Evolutionary conservation across 805 yeast genomes (phyloP).

Genomic region (Candida tallmaniae): DNA sequence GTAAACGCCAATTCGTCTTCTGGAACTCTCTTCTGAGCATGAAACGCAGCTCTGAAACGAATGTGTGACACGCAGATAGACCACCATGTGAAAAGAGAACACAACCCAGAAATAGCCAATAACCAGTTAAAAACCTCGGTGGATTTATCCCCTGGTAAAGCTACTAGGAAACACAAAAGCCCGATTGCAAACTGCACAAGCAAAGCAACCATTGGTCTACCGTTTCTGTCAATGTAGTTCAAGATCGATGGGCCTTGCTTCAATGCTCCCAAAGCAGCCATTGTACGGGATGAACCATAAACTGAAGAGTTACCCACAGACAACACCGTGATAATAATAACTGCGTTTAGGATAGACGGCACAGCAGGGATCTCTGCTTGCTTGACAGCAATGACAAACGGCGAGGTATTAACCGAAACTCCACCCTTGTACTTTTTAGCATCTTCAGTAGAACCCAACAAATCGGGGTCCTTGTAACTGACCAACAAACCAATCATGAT

Average conservation of each 20-base stretch:
- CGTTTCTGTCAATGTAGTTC: constrained; percentile 25
- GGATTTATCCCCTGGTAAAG: constrained; percentile 26
- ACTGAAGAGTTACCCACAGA: constrained; percentile 36
- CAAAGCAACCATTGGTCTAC: constrained; percentile 27
- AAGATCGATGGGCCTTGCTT: constrained; percentile 25
- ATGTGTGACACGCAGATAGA: constrained; percentile 28
- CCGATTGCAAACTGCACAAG: constrained; percentile 23
- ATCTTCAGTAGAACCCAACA: constrained; percentile 15
- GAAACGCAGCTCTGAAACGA: constrained; percentile 24
- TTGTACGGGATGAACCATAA: constrained; percentile 29
- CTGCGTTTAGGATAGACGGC: constrained; percentile 30
- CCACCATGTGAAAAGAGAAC: constrained; percentile 26
- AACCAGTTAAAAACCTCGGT: constrained; percentile 29
- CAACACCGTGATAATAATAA: constrained; percentile 27
- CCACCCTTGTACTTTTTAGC: constrained; percentile 14
- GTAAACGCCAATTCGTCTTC: constrained; percentile 30
- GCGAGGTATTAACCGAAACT: constrained; percentile 27
- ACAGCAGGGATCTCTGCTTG: constrained; percentile 26
- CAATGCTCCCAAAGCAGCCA: constrained; percentile 29
- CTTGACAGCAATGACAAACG: constrained; percentile 35
- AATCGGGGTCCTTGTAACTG: constrained; percentile 18
- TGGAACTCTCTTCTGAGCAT: constrained; percentile 17
- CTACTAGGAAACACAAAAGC: constrained; percentile 23
- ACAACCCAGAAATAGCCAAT: constrained; percentile 25
- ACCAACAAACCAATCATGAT: constrained; percentile 56